Base-by-base conservation (phyloP, 2,329 filamentous ascomycete genomes). In the Botrytis aclada region DNA sequence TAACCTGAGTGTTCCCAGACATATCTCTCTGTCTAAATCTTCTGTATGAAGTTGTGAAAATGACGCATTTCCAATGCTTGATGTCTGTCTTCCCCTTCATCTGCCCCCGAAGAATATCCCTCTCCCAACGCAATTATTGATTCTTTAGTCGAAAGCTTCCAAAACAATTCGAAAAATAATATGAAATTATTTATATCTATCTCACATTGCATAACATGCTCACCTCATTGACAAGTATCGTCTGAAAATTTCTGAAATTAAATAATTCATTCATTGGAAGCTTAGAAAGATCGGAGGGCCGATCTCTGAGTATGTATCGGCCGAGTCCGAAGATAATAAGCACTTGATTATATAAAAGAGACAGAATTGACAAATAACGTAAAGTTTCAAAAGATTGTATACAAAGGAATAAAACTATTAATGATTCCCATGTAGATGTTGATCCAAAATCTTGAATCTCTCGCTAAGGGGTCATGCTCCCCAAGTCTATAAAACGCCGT, bases 1-100 rank as follows among this genome's bases (percentile, higher is more conserved):
- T 54, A 12, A n/a, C 25, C 5, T 3, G 12, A 16, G 12, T 12
- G 0, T n/a, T 6, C 4, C 6, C 25, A 29, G 4, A 12, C 3
- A n/a, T 7, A 16, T 3, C 1, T 14, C 5, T 14, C 12, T n/a
- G 10, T n/a, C 47, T 8, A 10, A 54, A 54, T 54, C 25, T 54
- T 25, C 5, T 47, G 45, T 4, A 47, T 12, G 3, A 47, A 4
- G 9, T 25, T 25, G 12, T 47, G 45, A 25, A 0, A 47, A 54
- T 16, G 5, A n/a, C 10, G 16, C 4, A n/a, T 5, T 2, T n/a
- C 22, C 16, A 2, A 54, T 54, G 5, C 4, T n/a, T 16, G 25
- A 3, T 4, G 4, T 14, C 25, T 29, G 8, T 54, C 47, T 4
- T 4, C 47, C 4, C 5, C 47, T 29, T n/a, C 10, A 1, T 16